A percentile compares a stretch with the other conserved stretches of the same genome.
phyloP scores from a whole-genome alignment of 2,329 filamentous ascomycete genomes.

The Tricladium varicosporioides region DNA sequence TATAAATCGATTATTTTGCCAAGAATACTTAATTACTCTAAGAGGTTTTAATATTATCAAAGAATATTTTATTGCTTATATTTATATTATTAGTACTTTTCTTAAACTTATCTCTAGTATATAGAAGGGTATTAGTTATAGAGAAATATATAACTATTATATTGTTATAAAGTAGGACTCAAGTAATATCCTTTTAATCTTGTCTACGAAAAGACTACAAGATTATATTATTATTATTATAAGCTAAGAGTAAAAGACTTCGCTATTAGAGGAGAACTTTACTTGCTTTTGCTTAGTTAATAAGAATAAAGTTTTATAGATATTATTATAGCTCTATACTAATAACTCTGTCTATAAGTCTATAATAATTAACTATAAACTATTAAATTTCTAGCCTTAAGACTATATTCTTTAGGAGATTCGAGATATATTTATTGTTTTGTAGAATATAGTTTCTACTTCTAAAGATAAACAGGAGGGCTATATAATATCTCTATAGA shows the following conservation, averaged over 20 bases:
- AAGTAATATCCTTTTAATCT: constrained; percentile 6
- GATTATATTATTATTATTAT: constrained; percentile 7
- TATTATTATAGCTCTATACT: constrained; percentile 13
- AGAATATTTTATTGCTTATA: constrained; percentile 8
- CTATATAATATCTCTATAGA: constrained; percentile 9
- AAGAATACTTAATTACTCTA: constrained; percentile 8
- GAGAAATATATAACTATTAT: constrained; percentile 4
- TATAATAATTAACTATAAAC: constrained; percentile 8
- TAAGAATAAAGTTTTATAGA: constrained; percentile 9
- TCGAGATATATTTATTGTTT: constrained; percentile 13
- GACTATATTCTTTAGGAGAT: constrained; percentile 16
- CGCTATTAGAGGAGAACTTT: constrained; percentile 6
- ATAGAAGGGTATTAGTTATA: constrained; percentile 7
- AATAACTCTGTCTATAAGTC: constrained; percentile 14
- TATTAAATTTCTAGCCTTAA: constrained; percentile 15
- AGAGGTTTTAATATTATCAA: constrained; percentile 12
- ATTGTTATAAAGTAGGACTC: constrained; percentile 8
- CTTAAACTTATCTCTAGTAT: constrained; percentile 9
- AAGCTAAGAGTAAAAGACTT: constrained; percentile 1
- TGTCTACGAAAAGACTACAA: constrained; percentile 3
- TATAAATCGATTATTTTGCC: constrained; percentile 11
- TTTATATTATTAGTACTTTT: constrained; percentile 8
- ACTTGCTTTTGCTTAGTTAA: constrained; percentile 4
- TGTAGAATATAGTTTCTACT: constrained; percentile 8
- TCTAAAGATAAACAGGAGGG: constrained; percentile 11